Percentiles rank a stretch among this genome's conserved stretches.
These are phyloP conservation scores for Serendipita sp. DNA, from an alignment of 768 basidiomycete species.

Conservation along the genomic window DNA sequence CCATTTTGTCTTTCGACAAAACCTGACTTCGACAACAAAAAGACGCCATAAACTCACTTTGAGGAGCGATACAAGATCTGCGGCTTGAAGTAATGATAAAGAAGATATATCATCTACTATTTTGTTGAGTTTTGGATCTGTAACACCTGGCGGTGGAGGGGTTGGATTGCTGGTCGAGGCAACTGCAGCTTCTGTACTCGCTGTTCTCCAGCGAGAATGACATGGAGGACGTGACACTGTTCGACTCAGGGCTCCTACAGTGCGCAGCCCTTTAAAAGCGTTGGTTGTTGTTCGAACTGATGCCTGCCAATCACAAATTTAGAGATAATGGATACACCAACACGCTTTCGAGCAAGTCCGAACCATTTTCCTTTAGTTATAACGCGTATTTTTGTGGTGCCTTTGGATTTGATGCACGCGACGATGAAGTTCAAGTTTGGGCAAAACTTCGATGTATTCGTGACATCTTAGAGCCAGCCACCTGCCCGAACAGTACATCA, in stretches of 20 bases:
- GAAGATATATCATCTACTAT: slow-evolving; percentile 89
- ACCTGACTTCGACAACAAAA: not conserved
- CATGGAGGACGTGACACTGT: not conserved
- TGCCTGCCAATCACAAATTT: not conserved
- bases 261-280: not conserved
- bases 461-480: not conserved
- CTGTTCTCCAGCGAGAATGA: not conserved
- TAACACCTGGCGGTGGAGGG: not conserved
- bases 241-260: not conserved
- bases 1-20: not conserved
- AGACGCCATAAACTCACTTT: slow-evolving; percentile 41
- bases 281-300: not conserved
- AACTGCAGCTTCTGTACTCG: not conserved
- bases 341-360: not conserved
- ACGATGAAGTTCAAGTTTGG: too few species aligned
- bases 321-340: not conserved
- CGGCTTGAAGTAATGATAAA: slow-evolving; percentile 81
- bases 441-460: too few species aligned
- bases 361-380: not conserved
- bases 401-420: too few species aligned
- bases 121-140: slow-evolving; percentile 50
- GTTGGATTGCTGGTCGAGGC: not conserved
- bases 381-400: too few species aligned
- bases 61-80: slow-evolving; percentile 79
- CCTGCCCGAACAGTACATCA: too few species aligned